These are phyloP conservation scores for Erysimum pusillum DNA, from an alignment of 441 rosid species.

Conservation along the genomic window DNA sequence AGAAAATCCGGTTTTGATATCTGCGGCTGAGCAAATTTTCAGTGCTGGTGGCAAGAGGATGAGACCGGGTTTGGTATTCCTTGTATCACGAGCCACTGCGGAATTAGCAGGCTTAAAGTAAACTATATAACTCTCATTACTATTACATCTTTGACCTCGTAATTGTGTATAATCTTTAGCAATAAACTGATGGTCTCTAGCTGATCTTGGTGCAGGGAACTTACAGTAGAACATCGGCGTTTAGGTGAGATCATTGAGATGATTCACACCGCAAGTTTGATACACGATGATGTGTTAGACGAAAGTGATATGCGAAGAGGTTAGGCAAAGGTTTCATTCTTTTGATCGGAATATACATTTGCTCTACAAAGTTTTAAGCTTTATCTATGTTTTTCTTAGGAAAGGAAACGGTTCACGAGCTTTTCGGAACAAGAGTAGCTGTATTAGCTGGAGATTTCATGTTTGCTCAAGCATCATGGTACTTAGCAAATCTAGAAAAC, in stretches of 20 bases:
- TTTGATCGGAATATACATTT: neutral
- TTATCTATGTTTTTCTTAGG: constrained; percentile 50
- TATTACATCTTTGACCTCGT: constrained; percentile 12
- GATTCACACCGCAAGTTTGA: constrained; percentile 98
- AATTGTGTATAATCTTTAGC: constrained; percentile 11
- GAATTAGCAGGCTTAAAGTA: constrained; percentile 78
- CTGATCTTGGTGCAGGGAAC: constrained; percentile 64
- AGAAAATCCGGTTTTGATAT: constrained; percentile 90
- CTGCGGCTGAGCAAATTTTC: constrained; percentile 96
- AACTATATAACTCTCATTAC: constrained; percentile 1
- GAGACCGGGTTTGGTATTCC: constrained; percentile 95
- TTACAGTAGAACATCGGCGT: constrained; percentile 77
- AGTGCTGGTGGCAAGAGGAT: constrained; percentile 98
- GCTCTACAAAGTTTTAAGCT: neutral
- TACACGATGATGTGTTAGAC: constrained; percentile 92
- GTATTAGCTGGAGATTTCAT: constrained; percentile 92
- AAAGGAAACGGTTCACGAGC: constrained; percentile 86
- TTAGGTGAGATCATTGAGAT: constrained; percentile 97
- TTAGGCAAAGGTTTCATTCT: constrained; percentile 34
- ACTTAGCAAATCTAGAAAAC: constrained; percentile 93
- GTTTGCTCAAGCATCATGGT: constrained; percentile 99
- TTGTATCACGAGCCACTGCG: constrained; percentile 92
- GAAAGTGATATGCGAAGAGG: constrained; percentile 97
- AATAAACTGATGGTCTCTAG: constrained; percentile 30
- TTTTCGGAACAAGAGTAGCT: constrained; percentile 88